Percentiles rank a stretch among this genome's conserved stretches.
phyloP scores from a whole-genome alignment of 1,284 basidiomycete genomes.

The Cutaneotrichosporon spelunceum region DNA sequence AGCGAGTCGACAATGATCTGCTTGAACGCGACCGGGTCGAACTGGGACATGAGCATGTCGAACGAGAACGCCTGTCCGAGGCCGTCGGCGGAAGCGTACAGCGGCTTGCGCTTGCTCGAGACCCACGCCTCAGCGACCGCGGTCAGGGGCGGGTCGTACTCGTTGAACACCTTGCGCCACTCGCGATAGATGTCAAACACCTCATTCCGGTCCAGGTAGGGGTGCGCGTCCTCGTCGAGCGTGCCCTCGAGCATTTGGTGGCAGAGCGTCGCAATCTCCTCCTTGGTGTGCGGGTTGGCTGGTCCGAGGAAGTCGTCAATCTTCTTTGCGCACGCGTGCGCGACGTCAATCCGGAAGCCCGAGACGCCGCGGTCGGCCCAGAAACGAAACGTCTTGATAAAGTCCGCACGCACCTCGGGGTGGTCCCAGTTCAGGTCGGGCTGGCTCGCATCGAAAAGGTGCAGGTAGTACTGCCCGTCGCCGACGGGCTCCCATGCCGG shows the following conservation, averaged over 20 bases:
- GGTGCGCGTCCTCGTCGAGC: conserved; percentile 28
- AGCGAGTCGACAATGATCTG: conserved; percentile 31
- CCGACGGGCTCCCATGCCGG: conserved; percentile 72
- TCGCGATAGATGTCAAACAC: conserved; percentile 40
- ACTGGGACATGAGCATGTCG: conserved; percentile 43
- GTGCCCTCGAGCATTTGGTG: conserved; percentile 24
- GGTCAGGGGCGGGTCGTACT: conserved; percentile 44
- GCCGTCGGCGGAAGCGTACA: conserved; percentile 35
- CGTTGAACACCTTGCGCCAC: conserved; percentile 46
- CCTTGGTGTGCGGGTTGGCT: conserved; percentile 10
- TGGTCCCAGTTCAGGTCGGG: conserved; percentile 79
- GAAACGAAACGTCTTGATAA: conserved; percentile 66
- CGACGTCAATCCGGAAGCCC: conserved; percentile 60
- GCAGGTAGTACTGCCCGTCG: conserved; percentile 66
- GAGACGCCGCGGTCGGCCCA: conserved; percentile 72
- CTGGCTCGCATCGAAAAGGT: conserved; percentile 66
- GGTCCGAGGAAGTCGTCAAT: conserved; percentile 12
- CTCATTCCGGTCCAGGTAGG: conserved; percentile 38
- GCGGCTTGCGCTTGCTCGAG: conserved; percentile 34
- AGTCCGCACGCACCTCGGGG: conserved; percentile 60
- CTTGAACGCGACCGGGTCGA: conserved; percentile 26
- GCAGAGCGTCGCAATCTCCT: conserved; percentile 20
- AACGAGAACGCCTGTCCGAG: conserved; percentile 48
- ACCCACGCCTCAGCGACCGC: conserved; percentile 49
- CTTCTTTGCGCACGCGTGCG: conserved; percentile 37